Evolutionary conservation across 2,329 filamentous ascomycete species (phyloP), one percentile per base, ranked within the genome.

Genomic region (Colletotrichum tabaci): DNA sequence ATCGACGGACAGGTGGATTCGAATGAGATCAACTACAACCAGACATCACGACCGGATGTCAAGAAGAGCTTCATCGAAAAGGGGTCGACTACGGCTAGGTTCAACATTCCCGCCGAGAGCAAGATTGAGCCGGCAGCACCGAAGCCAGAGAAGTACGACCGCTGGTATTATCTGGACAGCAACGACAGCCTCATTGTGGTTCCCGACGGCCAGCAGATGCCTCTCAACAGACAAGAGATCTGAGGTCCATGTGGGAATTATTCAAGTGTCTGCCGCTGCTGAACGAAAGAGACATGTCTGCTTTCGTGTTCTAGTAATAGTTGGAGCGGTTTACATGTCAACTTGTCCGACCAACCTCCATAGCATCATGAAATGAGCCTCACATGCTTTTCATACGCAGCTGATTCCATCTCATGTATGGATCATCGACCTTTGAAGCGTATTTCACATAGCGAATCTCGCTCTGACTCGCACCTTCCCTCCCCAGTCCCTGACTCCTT

Each of bases 1-100:
- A 76, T 83, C n/a, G 77, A 72, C 0, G 83, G 82, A 60, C 77
- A 78, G 40, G 80, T 80, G 8, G 75, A 82, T 64, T 77, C 77
- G 8, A 77, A 79, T 16, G 76, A 82, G 74, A 82, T 84, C 74
- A 83, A 80, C 76, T 80, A 78, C 72, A 82, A 83, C 74, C 84
- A 85, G 77, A 85, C 83, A 0, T 80, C 76, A 44, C 74, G 76
- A 53, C 76, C 78, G 3, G 71, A 71, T 10, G 77, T 76, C 53
- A 76, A 75, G 67, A 76, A 78, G 63, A 82, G 80, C 73, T 84
- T 79, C 49, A 56, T 83, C 15, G 64, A 75, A n/a, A 78, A 78
- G 62, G 76, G 76, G 49, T 75, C 80, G 13, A 76, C 81, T 2
- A 80, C 79, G 0, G 73, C 76, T 46, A 74, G 73, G 53, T 81